Percentiles rank a stretch among this genome's conserved stretches.
These are phyloP conservation scores for Debaryomycetaceae sp. DNA, from an alignment of 1,139 yeast species.

Conservation along the genomic window DNA sequence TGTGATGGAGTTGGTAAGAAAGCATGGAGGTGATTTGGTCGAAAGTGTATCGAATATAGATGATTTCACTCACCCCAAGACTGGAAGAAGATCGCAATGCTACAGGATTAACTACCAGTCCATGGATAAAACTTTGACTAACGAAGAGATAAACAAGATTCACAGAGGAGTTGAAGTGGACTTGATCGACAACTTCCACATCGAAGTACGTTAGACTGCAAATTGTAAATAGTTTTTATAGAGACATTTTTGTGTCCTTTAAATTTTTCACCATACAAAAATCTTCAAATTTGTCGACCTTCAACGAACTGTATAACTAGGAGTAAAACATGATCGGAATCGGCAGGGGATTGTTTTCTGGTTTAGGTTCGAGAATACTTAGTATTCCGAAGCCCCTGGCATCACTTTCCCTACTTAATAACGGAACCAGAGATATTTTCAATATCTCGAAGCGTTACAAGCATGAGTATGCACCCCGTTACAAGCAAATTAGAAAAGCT, in stretches of 20 bases:
- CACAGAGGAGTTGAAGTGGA: slow-evolving; percentile 62
- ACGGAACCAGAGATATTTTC: not conserved
- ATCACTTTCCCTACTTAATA: not conserved
- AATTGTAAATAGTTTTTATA: not conserved
- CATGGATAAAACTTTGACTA: slow-evolving; percentile 89
- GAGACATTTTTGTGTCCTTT: not conserved
- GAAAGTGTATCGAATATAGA: slow-evolving; percentile 83
- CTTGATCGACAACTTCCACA: slow-evolving; percentile 49
- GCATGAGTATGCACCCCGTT: slow-evolving; percentile 88
- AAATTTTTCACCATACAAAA: not conserved
- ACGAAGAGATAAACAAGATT: slow-evolving; percentile 69
- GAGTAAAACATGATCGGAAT: slow-evolving; percentile 7
- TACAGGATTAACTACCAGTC: slow-evolving; percentile 91
- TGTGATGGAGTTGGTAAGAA: slow-evolving; percentile 88
- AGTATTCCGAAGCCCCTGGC: not conserved
- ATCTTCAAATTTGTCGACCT: not conserved
- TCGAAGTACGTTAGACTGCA: slow-evolving; percentile 54
- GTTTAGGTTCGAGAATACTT: not conserved
- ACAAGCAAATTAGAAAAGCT: slow-evolving; percentile 68
- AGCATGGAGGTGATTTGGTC: slow-evolving; percentile 80
- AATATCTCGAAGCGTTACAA: slow-evolving; percentile 45
- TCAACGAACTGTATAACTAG: not conserved
- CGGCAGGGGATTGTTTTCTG: slow-evolving; percentile 6
- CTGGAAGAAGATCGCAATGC: slow-evolving; percentile 73
- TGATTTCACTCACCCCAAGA: slow-evolving; percentile 81